Percentiles rank a stretch among this genome's conserved stretches.
These are phyloP conservation scores for Solioccasus polychromus DNA, from an alignment of 768 basidiomycete species.

Conservation along the genomic window DNA sequence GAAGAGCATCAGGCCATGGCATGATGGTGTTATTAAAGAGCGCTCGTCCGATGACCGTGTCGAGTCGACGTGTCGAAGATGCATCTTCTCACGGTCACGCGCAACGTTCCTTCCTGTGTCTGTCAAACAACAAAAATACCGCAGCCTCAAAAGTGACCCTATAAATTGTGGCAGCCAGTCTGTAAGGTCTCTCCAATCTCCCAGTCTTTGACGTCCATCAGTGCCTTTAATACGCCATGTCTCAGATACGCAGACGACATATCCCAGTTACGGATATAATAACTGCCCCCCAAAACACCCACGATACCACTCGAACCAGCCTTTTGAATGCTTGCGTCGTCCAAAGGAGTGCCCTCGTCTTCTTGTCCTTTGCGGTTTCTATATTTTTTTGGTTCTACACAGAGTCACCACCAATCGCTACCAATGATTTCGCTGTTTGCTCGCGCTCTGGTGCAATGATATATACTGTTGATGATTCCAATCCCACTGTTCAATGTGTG, in stretches of 20 bases:
- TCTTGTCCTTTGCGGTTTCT: constrained; percentile 7
- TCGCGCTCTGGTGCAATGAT: constrained; percentile 49
- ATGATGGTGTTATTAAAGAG: constrained; percentile 30
- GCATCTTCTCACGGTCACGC: too few species aligned
- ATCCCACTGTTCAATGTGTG: constrained; percentile 58
- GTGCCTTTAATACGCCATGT: constrained; percentile 5
- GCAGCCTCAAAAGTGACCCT: too few species aligned
- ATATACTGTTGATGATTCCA: constrained; percentile 63
- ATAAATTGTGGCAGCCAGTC: too few species aligned
- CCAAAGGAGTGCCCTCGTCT: constrained; percentile 3
- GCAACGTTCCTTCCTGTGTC: too few species aligned
- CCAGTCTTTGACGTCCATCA: background rate
- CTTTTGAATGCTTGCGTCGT: background rate
- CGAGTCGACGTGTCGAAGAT: constrained; percentile 18
- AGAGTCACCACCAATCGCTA: constrained; percentile 7
- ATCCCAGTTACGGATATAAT: background rate
- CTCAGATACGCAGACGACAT: constrained; percentile 11
- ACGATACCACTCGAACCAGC: background rate
- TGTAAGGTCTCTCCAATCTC: too few species aligned
- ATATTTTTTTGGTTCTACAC: constrained; percentile 9
- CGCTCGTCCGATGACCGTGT: background rate
- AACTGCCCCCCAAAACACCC: background rate
- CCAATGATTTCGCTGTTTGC: constrained; percentile 58
- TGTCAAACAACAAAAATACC: too few species aligned
- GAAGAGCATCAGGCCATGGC: constrained; percentile 50